phyloP scores from a whole-genome alignment of 2,329 filamentous ascomycete genomes.

The Pyrenochaeta sp. region DNA sequence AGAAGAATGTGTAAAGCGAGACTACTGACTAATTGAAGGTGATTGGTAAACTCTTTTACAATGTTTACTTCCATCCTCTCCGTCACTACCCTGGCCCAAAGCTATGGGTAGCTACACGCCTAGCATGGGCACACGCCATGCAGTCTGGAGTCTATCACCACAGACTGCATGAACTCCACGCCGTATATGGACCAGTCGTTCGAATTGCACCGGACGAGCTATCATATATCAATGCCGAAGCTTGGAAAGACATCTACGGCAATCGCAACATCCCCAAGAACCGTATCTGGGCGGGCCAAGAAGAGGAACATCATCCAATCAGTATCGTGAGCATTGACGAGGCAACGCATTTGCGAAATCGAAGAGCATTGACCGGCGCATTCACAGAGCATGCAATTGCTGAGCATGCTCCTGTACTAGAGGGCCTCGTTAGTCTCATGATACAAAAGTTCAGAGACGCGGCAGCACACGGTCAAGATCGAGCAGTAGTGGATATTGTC shows the following conservation, averaged over 20 bases:
- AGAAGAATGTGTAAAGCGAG: neutral
- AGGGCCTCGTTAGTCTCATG: conserved; percentile 46
- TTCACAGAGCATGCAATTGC: conserved; percentile 55
- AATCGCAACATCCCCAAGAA: conserved; percentile 18
- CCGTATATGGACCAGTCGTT: conserved; percentile 53
- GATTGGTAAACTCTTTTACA: conserved; percentile 14
- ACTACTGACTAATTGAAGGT: neutral
- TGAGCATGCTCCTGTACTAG: conserved; percentile 50
- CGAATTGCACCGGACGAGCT: conserved; percentile 59
- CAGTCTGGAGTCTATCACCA: conserved; percentile 15
- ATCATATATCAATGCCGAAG: conserved; percentile 51
- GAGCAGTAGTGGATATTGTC: conserved; percentile 24
- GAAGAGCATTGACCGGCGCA: conserved; percentile 49
- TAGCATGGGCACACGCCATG: conserved; percentile 39
- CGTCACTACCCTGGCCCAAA: conserved; percentile 21
- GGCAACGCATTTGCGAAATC: conserved; percentile 28
- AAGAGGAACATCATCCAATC: conserved; percentile 15
- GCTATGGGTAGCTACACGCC: conserved; percentile 42
- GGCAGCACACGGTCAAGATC: conserved; percentile 15
- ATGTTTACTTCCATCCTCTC: conserved; percentile 26
- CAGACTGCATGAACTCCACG: conserved; percentile 19
- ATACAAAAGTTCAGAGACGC: conserved; percentile 16
- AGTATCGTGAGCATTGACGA: conserved; percentile 22
- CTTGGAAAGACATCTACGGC: conserved; percentile 57
- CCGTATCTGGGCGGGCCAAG: conserved; percentile 15